Evolutionary conservation across 768 basidiomycete species (phyloP).

Genomic region (Tricholoma bakamatsutake): DNA sequence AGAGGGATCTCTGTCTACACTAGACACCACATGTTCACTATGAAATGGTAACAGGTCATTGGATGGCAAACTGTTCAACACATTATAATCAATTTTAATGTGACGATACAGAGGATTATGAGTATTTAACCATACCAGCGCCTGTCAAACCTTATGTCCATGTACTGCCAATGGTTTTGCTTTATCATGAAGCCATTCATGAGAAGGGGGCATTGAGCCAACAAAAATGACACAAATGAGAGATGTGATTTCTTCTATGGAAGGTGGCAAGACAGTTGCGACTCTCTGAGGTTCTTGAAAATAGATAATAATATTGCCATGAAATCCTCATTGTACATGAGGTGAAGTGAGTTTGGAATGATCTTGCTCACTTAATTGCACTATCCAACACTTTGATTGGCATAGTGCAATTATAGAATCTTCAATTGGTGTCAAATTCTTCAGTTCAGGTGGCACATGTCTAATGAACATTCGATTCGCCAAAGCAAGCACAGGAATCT

Average conservation of each 20-base stretch:
- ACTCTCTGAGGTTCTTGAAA: too few species aligned
- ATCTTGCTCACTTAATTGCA: conserved; percentile 9
- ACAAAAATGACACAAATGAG: conserved; percentile 22
- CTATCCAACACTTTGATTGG: conserved; percentile 29
- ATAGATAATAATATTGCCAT: too few species aligned
- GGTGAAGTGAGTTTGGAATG: conserved; percentile 2
- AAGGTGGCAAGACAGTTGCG: conserved; percentile 25
- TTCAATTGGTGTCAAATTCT: conserved; percentile 30
- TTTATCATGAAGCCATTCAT: conserved; percentile 26
- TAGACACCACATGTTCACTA: neutral
- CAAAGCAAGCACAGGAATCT: conserved; percentile 21
- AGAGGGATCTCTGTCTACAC: neutral
- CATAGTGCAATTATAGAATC: conserved; percentile 34
- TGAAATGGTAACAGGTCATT: neutral
- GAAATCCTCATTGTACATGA: neutral
- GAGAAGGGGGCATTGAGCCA: too few species aligned
- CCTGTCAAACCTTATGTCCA: conserved; percentile 3
- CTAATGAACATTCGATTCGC: conserved; percentile 29
- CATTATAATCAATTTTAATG: conserved; percentile 1
- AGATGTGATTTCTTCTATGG: conserved; percentile 26
- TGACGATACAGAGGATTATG: conserved; percentile 31
- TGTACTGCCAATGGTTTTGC: conserved; percentile 31
- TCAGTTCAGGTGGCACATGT: conserved; percentile 21
- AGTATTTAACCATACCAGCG: conserved; percentile 29
- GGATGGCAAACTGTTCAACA: too few species aligned